Base-by-base conservation (phyloP, 768 basidiomycete genomes). In the Hygrophorus russula region DNA sequence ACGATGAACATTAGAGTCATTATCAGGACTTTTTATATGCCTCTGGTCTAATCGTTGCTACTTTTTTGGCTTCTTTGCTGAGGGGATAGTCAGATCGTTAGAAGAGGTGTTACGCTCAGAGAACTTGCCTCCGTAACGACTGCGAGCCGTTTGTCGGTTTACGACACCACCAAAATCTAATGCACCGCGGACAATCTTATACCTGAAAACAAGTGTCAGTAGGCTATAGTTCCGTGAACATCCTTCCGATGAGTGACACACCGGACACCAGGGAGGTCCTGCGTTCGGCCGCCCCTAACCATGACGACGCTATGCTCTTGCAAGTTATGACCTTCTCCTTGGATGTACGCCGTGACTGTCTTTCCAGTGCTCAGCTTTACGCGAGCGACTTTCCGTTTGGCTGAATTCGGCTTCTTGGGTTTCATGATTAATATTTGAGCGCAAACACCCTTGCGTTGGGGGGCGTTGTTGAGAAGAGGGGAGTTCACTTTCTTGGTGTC, bases 371-470 rank as follows among this genome's bases (percentile, higher is more conserved):
- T 75, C 44, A 99, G 70, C 67, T 94, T 94, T 52, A 99, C 82
- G 54, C 88, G 75, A 35, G 92, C 92, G 45, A 98, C 89, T 67
- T 97, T 98, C 48, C 96, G 88, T 57, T 96, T 91, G 30, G 93
- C 93, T 9, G 94, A 98, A 63, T 99, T 99, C 49, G 96, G 96
- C 58, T 99, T 99, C 70, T 91, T 96, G 17, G 96, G 96, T 53
- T 80, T 87, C 51, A 74, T 76, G 41, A 80, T 87, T 52, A 80
- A 77, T 32, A 90, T 70, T 50, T 80, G 78, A 32, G 82, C 77
- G 60, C 88, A 88, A 47, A 99, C 92, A 37, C 88, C 96, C 57
- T 96, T 96, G 54, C 79, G 77, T 66, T 97, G 93, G 5, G 85
- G 87, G 55, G 76, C 82, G 18, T 60, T 68, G 42, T 84, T 67